Conservation (phyloP, 352 stramenopile species). For the Phytophthora palmivora region DNA sequence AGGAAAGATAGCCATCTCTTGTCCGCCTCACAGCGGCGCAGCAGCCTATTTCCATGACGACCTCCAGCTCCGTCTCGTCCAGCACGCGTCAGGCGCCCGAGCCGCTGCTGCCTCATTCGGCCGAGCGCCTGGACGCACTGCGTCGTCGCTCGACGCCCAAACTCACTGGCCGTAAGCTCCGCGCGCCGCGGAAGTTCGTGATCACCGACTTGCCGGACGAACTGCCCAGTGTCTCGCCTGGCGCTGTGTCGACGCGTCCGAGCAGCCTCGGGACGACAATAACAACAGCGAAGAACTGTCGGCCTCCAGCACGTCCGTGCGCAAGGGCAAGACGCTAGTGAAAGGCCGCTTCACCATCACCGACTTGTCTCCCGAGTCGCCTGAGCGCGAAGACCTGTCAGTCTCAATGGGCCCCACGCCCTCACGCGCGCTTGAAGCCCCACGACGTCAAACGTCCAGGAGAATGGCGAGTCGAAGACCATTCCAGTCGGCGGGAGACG, state of each 20-base stretch:
- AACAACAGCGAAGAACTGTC: slow-evolving; percentile 30
- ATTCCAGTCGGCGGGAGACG: slow-evolving; percentile 40
- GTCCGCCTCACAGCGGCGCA: slow-evolving; percentile 7
- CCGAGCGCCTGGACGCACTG: slow-evolving; percentile 21
- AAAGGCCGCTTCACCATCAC: slow-evolving; percentile 86
- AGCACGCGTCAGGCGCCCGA: slow-evolving; percentile 13
- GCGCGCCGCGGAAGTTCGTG: slow-evolving; percentile 70
- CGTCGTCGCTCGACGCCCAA: slow-evolving; percentile 47
- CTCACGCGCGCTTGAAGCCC: slow-evolving; percentile 19
- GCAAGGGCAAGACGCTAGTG: slow-evolving; percentile 72
- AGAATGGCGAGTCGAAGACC: slow-evolving; percentile 28
- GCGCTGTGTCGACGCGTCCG: no score
- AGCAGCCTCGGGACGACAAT: slow-evolving; percentile 13
- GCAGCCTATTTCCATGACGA: slow-evolving; percentile 31
- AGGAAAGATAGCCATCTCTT: slow-evolving; percentile 18
- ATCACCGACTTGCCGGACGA: slow-evolving; percentile 74
- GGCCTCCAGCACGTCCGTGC: slow-evolving; percentile 28
- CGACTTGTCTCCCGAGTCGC: slow-evolving; percentile 73
- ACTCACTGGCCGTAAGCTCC: slow-evolving; percentile 65
- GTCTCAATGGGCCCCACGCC: slow-evolving; percentile 27
- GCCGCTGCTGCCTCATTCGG: slow-evolving; percentile 12
- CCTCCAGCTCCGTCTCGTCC: slow-evolving; percentile 32
- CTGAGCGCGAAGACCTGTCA: slow-evolving; percentile 39
- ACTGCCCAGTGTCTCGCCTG: slow-evolving; percentile 19
- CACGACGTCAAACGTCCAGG: slow-evolving; percentile 20